Evolutionary conservation across 129 eudicot species (phyloP), one percentile per base, ranked within the genome.

Genomic region (Chrysanthemum lavandulifolium): DNA sequence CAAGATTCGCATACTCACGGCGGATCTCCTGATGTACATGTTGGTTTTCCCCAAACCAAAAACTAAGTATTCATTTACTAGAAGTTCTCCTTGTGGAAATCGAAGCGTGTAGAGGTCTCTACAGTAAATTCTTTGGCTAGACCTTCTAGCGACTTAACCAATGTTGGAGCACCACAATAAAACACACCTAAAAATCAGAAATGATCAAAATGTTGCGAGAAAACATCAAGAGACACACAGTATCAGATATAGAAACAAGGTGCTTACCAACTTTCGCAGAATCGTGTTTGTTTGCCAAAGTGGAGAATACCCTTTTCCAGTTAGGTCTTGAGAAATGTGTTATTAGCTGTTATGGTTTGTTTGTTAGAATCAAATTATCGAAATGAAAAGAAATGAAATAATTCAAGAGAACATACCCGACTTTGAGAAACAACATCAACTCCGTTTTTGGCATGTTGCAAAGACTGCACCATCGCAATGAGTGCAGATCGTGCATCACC

Each of bases 401-500:
- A 49, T 60, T 60, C 43, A 68, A 48, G 53, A 71, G 56, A 72
- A 71, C 77, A 48, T 94, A 94, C 99, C 76, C 92, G 88, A 82
- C 96, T 91, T 62, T 91, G 88, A 18, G 99, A 95, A 55, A 95
- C 99, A 10, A 95, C 89, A 59, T 95, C 99, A n/a, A 90, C 87
- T 51, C 99, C 99, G 33, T 88, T 86, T n/a, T 95, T 90, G 56
- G 99, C 99, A 67, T 88, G 99, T 76, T 95, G 96, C 68, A 95
- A 50, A 36, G 96, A 83, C 83, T 95, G 99, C 40, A 90, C 99
- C 99, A 88, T 88, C 29, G 93, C 87, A 73, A 95, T 95, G 16
- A 95, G 97, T 12, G 99, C 97, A 25, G 99, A 95, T 73, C n/a
- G n/a, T n/a, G 97, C 99, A 80, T 95, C 99, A 40, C 97, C 99